These are phyloP conservation scores for Citrullus mucosospermus DNA, from an alignment of 306 rosid genomes.

Conservation along the genomic window DNA sequence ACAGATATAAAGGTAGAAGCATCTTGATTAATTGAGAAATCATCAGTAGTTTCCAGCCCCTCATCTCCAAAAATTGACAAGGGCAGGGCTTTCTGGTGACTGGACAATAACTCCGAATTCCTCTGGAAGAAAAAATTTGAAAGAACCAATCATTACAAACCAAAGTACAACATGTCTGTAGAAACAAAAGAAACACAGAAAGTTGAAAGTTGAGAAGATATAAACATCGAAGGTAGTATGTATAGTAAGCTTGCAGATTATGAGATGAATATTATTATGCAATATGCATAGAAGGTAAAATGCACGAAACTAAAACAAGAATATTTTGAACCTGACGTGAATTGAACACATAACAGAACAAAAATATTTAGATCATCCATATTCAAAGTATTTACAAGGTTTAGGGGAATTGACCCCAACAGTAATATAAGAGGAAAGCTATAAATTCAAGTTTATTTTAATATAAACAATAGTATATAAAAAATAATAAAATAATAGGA, in stretches of 20 bases:
- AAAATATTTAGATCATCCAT: neutral
- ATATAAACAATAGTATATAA: neutral
- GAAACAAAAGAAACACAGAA: constrained; percentile 11
- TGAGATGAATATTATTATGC: neutral
- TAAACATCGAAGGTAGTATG: neutral
- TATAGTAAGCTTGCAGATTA: neutral
- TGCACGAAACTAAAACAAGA: neutral
- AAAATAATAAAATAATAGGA: neutral
- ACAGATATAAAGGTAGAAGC: constrained; percentile 19
- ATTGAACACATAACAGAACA: neutral
- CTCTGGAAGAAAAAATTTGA: constrained; percentile 26
- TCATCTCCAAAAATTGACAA: constrained; percentile 67
- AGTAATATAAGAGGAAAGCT: neutral
- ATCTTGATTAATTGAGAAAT: constrained; percentile 27
- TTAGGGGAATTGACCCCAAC: neutral
- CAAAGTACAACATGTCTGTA: neutral
- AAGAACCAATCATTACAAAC: neutral
- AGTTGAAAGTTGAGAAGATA: neutral
- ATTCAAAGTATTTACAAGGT: neutral
- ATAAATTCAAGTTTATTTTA: neutral
- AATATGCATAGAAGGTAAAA: neutral
- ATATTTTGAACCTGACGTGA: too few relatives aligned
- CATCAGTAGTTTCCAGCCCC: constrained; percentile 29
- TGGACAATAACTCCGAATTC: constrained; percentile 21
- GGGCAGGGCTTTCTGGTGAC: constrained; percentile 54